These are phyloP conservation scores for Glebionis coronaria DNA, from an alignment of 129 eudicot species.

Conservation along the genomic window DNA sequence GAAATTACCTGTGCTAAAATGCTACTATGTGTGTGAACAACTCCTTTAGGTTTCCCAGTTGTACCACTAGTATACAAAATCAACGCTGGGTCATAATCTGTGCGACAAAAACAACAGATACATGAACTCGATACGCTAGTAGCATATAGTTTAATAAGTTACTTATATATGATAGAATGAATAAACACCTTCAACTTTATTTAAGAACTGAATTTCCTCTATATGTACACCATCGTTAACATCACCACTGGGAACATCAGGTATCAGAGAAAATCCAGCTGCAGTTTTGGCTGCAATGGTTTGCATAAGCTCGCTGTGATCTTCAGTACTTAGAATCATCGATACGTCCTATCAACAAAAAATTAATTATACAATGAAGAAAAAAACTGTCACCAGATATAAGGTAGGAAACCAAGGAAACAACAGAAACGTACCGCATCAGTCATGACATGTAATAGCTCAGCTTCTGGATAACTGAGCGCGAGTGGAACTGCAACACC, in stretches of 20 bases:
- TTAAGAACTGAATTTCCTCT: slow-evolving; percentile 30
- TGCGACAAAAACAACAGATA: slow-evolving; percentile 1
- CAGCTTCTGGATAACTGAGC: slow-evolving; percentile 96
- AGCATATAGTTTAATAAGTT: not conserved
- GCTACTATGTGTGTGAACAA: slow-evolving; percentile 86
- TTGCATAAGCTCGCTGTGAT: slow-evolving; percentile 76
- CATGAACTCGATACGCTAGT: not conserved
- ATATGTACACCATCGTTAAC: slow-evolving; percentile 21
- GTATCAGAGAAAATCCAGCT: slow-evolving; percentile 67
- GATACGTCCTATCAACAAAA: slow-evolving; percentile 63
- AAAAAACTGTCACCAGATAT: slow-evolving; percentile 3
- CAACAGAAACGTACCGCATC: slow-evolving; percentile 52
- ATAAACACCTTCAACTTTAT: slow-evolving; percentile 49
- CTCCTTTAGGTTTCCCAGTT: slow-evolving; percentile 99
- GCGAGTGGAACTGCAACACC: slow-evolving; percentile 99
- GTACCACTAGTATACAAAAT: slow-evolving; percentile 97
- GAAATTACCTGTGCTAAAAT: slow-evolving; percentile 81
- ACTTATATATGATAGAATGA: slow-evolving; percentile 1
- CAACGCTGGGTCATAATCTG: slow-evolving; percentile 81
- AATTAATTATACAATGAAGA: not conserved
- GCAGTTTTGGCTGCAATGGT: slow-evolving; percentile 66
- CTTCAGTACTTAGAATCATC: slow-evolving; percentile 90
- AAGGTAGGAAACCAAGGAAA: slow-evolving; percentile 3
- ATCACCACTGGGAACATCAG: slow-evolving; percentile 53
- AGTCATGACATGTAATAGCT: slow-evolving; percentile 89